Percentiles rank a stretch among this genome's conserved stretches.
Evolutionary conservation across 2,329 filamentous ascomycete genomes (phyloP).

Genomic region (Septoria petroselini): DNA sequence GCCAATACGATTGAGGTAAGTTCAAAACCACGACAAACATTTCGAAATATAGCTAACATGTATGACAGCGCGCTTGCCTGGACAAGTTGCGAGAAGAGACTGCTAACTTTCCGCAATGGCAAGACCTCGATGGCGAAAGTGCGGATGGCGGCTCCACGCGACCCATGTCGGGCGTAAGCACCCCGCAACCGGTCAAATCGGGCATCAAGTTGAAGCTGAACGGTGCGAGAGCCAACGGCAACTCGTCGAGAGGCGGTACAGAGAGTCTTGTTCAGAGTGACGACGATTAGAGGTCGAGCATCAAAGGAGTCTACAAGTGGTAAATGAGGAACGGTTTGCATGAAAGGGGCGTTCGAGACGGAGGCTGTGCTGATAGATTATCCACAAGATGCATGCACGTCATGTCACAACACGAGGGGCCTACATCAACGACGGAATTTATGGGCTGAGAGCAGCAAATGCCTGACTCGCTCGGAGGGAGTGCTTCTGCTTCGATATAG

Average conservation of each 20-base stretch:
- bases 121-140: constrained; percentile 52
- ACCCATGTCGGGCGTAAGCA: constrained; percentile 56
- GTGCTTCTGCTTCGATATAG: constrained; percentile 3
- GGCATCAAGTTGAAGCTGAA: constrained; percentile 69
- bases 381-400: neutral
- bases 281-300: constrained; percentile 45
- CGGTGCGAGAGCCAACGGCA: constrained; percentile 45
- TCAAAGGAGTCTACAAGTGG: neutral
- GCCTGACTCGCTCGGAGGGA: neutral
- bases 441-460: too few relatives aligned
- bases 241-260: constrained; percentile 40
- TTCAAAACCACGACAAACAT: constrained; percentile 22
- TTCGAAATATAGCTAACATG: constrained; percentile 6
- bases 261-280: constrained; percentile 52
- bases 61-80: constrained; percentile 42
- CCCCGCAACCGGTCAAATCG: constrained; percentile 52
- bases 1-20: constrained; percentile 88
- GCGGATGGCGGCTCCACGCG: constrained; percentile 53
- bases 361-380: neutral
- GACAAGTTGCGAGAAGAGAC: constrained; percentile 55
- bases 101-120: constrained; percentile 54
- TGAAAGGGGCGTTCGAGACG: constrained; percentile 2
- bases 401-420: neutral
- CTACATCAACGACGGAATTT: too few relatives aligned
- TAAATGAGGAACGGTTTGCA: neutral